These are phyloP conservation scores for Solanum bulbocastanum DNA, from an alignment of 257 asterid genomes.

Conservation along the genomic window DNA sequence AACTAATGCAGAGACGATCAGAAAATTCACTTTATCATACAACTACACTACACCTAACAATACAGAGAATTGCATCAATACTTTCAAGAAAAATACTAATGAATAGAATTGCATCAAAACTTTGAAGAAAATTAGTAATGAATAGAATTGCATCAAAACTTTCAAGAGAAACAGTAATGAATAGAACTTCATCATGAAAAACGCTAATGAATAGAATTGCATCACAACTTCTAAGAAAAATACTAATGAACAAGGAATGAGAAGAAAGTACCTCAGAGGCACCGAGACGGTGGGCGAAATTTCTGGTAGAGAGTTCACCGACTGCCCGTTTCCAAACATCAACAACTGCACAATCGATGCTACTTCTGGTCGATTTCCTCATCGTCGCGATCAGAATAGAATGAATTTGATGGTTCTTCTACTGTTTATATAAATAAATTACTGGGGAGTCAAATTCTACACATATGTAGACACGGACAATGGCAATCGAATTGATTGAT, in stretches of 20 bases:
- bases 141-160: not conserved
- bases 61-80: not conserved
- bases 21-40: not conserved
- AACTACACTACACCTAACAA: not conserved
- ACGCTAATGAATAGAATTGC: not conserved
- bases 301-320: slow-evolving; percentile 58
- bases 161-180: no score
- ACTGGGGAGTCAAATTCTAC: not conserved
- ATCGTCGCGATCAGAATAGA: not conserved
- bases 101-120: no score
- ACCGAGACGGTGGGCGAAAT: slow-evolving; percentile 54
- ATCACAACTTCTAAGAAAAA: not conserved
- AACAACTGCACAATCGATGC: slow-evolving; percentile 40
- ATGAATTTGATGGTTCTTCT: not conserved
- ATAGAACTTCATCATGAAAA: not conserved
- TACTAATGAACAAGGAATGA: not conserved
- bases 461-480: not conserved
- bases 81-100: not conserved
- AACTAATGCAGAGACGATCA: not conserved
- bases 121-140: not conserved
- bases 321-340: slow-evolving; percentile 75
- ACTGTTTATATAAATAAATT: not conserved
- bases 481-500: not conserved
- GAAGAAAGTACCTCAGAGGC: slow-evolving; percentile 57
- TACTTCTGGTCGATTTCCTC: slow-evolving; percentile 33